Conservation (phyloP, 768 basidiomycete species). For the Leccinellum rugosiceps region DNA sequence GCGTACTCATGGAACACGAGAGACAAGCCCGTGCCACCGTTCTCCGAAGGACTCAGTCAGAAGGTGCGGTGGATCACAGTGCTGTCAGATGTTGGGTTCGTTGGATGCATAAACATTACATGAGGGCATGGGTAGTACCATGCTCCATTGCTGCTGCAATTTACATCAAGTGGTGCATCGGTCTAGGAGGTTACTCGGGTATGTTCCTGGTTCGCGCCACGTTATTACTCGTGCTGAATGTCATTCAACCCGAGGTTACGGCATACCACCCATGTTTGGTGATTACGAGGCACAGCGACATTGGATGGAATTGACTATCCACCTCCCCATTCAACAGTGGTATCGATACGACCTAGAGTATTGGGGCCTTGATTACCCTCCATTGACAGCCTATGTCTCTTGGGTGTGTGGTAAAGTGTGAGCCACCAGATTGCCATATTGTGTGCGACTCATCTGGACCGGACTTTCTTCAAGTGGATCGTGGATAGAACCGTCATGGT, state of each 20-base stretch:
- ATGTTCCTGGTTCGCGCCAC: conserved; percentile 20
- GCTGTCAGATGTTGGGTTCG: conserved; percentile 65
- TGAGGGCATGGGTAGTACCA: conserved; percentile 61
- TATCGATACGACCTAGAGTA: conserved; percentile 86
- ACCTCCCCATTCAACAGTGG: conserved; percentile 75
- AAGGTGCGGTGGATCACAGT: conserved; percentile 28
- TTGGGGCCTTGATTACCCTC: conserved; percentile 96
- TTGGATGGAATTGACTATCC: conserved; percentile 90
- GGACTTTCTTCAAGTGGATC: conserved; percentile 40
- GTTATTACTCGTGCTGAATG: background rate
- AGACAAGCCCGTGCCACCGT: conserved; percentile 13
- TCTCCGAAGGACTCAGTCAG: conserved; percentile 12
- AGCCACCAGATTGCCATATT: conserved; percentile 30
- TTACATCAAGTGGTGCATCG: conserved; percentile 65
- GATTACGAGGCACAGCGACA: conserved; percentile 94
- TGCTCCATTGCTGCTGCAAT: conserved; percentile 49
- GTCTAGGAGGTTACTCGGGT: conserved; percentile 85
- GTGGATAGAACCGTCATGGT: conserved; percentile 58
- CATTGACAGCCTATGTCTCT: conserved; percentile 85
- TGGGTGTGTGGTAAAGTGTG: conserved; percentile 80
- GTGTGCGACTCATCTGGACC: conserved; percentile 1
- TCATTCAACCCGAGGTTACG: conserved; percentile 44
- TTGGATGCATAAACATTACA: conserved; percentile 73
- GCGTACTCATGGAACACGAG: conserved; percentile 40
- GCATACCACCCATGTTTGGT: conserved; percentile 79